Evolutionary conservation across 2,329 filamentous ascomycete species (phyloP), one percentile per base, ranked within the genome.

Genomic region (Trichoderma sp.): DNA sequence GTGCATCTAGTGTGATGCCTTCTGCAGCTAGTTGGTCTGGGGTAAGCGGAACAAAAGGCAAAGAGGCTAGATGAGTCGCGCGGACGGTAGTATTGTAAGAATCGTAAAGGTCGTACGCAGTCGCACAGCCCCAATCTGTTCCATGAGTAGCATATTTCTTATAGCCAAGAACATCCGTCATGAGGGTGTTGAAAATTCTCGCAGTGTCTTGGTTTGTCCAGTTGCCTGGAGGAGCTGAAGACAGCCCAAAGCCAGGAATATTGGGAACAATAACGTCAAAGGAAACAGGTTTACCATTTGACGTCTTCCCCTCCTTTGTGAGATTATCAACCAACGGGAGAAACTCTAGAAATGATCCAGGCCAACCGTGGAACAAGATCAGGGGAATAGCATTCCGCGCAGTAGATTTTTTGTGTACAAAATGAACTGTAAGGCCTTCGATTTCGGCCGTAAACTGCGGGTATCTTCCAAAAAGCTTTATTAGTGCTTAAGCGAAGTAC

Each of bases 301-400:
- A 32, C 1, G 57, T 57, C 15, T 18, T 36, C 3, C 7, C 57
- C 14, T 64, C n/a, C 4, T 57, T n/a, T 3, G 47, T 71, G 28
- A 73, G 53, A 7, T 56, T 7, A 4, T 73, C 51, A 8, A 75
- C 8, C 3, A 75, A 3, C 1, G 81, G 60, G 76, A 81, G 73
- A 28, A 83, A 84, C 73, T 86, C 83, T 73, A 82, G 81, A 70
- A 85, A 84, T 1, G 79, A 81, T 5, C 83, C 83, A 3, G 83
- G 83, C 84, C 82, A 85, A 36, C 83, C 84, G 74, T 85, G 82
- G 2, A 83, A 74, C 36, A 84, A 74, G 1, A 85, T 74, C 1
- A 85, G 74, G 1, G 84, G 82, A 39, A 84, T 81, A 3, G 81
- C 82, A 24, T 75, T 32, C 2, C 70, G 47, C 1, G 62, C 56